phyloP scores from a whole-genome alignment of 768 basidiomycete genomes.

The Hysterangium stoloniferum region DNA sequence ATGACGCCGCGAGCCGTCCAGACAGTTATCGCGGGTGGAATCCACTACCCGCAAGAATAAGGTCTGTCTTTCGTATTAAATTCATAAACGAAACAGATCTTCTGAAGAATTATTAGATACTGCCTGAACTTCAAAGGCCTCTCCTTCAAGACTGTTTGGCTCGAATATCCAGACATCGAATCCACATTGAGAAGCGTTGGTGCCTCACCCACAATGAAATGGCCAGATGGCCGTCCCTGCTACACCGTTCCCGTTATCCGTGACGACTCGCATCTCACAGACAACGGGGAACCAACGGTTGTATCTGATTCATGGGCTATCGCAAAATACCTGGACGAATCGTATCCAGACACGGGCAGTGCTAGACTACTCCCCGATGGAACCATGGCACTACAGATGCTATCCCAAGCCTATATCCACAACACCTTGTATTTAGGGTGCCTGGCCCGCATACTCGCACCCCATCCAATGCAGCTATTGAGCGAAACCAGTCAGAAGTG shows the following conservation, averaged over 20 bases:
- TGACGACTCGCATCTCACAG: slow-evolving; percentile 35
- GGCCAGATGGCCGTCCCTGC: slow-evolving; percentile 15
- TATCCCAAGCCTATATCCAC: slow-evolving; percentile 24
- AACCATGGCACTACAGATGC: slow-evolving; percentile 32
- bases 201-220: slow-evolving; percentile 36
- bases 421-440: slow-evolving; percentile 19
- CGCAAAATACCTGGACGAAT: slow-evolving; percentile 41
- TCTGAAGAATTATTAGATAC: slow-evolving; percentile 26
- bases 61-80: no score
- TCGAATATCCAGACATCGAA: slow-evolving; percentile 16
- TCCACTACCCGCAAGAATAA: no score
- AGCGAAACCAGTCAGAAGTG: background rate
- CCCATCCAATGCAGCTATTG: background rate
- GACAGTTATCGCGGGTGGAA: no score
- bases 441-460: background rate
- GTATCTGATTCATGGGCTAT: slow-evolving; percentile 40
- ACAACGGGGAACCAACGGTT: slow-evolving; percentile 24
- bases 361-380: slow-evolving; percentile 34
- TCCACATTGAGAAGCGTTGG: slow-evolving; percentile 13
- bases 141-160: slow-evolving; percentile 29
- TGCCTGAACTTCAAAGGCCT: slow-evolving; percentile 34
- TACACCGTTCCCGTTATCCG: slow-evolving; percentile 46
- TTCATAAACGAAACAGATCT: no score
- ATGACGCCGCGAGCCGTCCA: no score
- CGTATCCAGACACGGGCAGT: slow-evolving; percentile 34